A percentile compares a stretch with the other conserved stretches of the same genome.
phyloP scores from a whole-genome alignment of 257 asterid species.

The Prunella vulgaris region DNA sequence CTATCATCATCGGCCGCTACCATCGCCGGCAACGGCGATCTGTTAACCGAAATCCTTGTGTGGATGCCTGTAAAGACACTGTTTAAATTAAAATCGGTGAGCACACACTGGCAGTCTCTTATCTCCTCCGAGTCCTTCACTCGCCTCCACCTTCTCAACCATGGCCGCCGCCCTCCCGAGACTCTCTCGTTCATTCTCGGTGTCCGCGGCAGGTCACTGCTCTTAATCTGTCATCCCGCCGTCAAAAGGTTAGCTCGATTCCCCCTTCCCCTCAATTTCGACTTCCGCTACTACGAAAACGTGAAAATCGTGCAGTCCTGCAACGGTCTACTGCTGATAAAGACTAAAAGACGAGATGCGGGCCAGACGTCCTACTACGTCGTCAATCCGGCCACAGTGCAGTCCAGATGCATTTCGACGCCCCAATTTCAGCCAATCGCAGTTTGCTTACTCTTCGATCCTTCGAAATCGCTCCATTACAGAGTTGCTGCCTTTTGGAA shows the following conservation, averaged over 20 bases:
- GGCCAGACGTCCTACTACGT: not conserved
- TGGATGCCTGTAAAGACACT: slow-evolving; percentile 8
- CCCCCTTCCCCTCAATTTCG: not conserved
- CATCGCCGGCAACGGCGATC: slow-evolving; percentile 1
- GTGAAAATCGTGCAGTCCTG: slow-evolving; percentile 4
- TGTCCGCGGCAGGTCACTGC: not conserved
- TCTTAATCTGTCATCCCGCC: not conserved
- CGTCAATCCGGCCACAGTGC: not conserved
- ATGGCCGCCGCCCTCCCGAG: not conserved
- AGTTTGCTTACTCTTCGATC: not conserved
- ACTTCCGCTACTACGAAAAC: not conserved
- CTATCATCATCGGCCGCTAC: not conserved
- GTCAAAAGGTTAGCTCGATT: not conserved
- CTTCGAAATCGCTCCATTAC: not conserved
- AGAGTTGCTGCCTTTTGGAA: not conserved
- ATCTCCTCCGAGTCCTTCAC: not conserved
- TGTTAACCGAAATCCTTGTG: not conserved
- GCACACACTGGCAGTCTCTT: slow-evolving; percentile 8
- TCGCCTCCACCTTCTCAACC: not conserved
- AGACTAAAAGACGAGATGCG: not conserved
- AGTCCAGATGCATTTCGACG: not conserved
- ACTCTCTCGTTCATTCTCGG: slow-evolving; percentile 10
- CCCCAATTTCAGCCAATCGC: not conserved
- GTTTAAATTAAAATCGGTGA: not conserved
- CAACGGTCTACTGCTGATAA: slow-evolving; percentile 13